A percentile compares a stretch with the other conserved stretches of the same genome.
Evolutionary conservation across 2,329 filamentous ascomycete species (phyloP).

Genomic region (Pyrenophora seminiperda): DNA sequence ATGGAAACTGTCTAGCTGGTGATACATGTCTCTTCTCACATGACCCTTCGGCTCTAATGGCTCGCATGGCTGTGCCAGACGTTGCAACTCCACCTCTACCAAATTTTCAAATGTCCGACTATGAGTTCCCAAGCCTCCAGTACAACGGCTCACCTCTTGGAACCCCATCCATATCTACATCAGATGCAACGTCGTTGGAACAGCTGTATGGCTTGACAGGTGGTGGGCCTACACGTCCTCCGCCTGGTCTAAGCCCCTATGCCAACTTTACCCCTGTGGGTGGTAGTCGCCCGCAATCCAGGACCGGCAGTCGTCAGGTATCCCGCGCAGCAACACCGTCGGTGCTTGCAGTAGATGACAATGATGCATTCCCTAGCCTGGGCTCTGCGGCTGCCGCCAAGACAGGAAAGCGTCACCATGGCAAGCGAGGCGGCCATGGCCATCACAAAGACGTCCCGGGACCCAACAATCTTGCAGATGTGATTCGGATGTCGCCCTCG

Average conservation of each 20-base stretch:
- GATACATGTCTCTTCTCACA: slow-evolving; percentile 97
- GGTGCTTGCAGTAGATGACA: slow-evolving; percentile 84
- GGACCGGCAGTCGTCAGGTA: slow-evolving; percentile 82
- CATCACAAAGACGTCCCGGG: slow-evolving; percentile 55
- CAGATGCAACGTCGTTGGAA: slow-evolving; percentile 51
- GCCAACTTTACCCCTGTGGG: slow-evolving; percentile 61
- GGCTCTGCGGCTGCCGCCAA: slow-evolving; percentile 75
- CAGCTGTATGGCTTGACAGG: slow-evolving; percentile 48
- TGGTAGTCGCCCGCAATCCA: slow-evolving; percentile 72
- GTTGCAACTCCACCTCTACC: slow-evolving; percentile 67
- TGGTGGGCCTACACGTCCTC: slow-evolving; percentile 57
- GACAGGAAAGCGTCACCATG: slow-evolving; percentile 87
- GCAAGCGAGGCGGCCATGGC: slow-evolving; percentile 83
- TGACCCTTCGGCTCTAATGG: slow-evolving; percentile 85
- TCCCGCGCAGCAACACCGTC: slow-evolving; percentile 66
- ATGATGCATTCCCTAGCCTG: slow-evolving; percentile 90
- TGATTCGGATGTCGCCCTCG: slow-evolving; percentile 92
- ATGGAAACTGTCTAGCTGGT: slow-evolving; percentile 92
- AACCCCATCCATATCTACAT: slow-evolving; percentile 46
- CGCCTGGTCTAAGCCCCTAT: slow-evolving; percentile 71
- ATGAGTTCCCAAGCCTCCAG: slow-evolving; percentile 80
- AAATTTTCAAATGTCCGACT: slow-evolving; percentile 80
- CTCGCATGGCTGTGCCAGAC: slow-evolving; percentile 76
- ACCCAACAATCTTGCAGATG: slow-evolving; percentile 84
- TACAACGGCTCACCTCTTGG: slow-evolving; percentile 52